Evolutionary conservation across 768 basidiomycete species (phyloP).

Genomic region (Leccinum broughii): DNA sequence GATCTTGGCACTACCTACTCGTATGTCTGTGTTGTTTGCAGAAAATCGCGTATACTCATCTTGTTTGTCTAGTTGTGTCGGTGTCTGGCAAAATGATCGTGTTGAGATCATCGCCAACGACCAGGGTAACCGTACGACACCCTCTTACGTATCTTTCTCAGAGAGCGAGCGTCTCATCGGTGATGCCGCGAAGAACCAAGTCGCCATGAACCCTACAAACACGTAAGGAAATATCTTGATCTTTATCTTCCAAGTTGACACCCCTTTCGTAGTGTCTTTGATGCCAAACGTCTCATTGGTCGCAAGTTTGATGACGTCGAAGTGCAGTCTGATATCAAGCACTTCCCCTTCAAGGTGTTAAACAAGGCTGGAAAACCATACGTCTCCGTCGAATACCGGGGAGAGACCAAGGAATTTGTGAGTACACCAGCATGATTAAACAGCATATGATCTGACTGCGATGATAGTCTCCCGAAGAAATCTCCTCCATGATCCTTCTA

Average conservation of each 20-base stretch:
- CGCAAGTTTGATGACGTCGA: constrained; percentile 86
- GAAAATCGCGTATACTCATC: background rate
- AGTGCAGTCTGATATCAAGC: constrained; percentile 81
- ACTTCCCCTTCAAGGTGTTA: constrained; percentile 94
- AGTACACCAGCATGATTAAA: constrained; percentile 29
- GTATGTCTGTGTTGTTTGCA: constrained; percentile 43
- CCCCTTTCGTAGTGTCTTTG: constrained; percentile 70
- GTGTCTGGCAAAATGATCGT: constrained; percentile 99
- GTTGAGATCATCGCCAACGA: constrained; percentile 98
- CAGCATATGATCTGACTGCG: constrained; percentile 16
- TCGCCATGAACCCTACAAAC: constrained; percentile 97
- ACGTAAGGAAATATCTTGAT: constrained; percentile 44
- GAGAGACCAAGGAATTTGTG: constrained; percentile 92
- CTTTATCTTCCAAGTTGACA: constrained; percentile 4
- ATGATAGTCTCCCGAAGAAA: constrained; percentile 87
- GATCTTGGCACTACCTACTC: constrained; percentile 94
- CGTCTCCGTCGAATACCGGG: constrained; percentile 87
- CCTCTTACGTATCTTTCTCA: constrained; percentile 95
- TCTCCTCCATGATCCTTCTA: constrained; percentile 94
- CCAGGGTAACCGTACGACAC: constrained; percentile 93
- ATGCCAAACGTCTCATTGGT: constrained; percentile 97
- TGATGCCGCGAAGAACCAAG: constrained; percentile 98
- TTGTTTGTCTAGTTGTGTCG: constrained; percentile 74
- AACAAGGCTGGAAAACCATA: constrained; percentile 88
- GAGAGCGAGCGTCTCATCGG: constrained; percentile 96